These are phyloP conservation scores for Talaromyces albobiverticillius DNA, from an alignment of 2,329 filamentous ascomycete genomes.

Conservation along the genomic window DNA sequence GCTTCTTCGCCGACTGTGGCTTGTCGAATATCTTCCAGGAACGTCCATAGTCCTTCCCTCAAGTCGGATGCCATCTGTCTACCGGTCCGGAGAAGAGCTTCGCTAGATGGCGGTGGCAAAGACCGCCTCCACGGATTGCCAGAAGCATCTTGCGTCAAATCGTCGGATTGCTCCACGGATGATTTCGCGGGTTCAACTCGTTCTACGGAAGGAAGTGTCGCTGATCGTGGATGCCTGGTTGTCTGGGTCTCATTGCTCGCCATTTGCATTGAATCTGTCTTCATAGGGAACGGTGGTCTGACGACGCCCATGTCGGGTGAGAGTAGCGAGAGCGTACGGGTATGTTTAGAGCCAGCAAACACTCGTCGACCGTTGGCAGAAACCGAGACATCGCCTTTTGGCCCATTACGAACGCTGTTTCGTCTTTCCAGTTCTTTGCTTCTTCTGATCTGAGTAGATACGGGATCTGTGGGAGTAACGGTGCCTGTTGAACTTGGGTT, in stretches of 20 bases:
- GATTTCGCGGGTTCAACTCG: conserved; percentile 23
- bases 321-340: conserved; percentile 73
- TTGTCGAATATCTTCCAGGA: conserved; percentile 91
- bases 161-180: conserved; percentile 21
- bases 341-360: conserved; percentile 62
- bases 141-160: conserved; percentile 31
- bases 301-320: conserved; percentile 53
- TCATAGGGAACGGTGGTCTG: conserved; percentile 15
- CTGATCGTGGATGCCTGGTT: conserved; percentile 37
- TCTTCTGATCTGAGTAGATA: conserved; percentile 29
- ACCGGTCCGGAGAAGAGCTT: conserved; percentile 53
- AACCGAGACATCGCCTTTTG: conserved; percentile 29
- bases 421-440: conserved; percentile 68
- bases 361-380: conserved; percentile 55
- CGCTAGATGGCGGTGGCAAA: conserved; percentile 46
- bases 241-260: conserved; percentile 24
- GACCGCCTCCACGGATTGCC: conserved; percentile 40
- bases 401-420: conserved; percentile 60
- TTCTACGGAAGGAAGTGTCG: conserved; percentile 40
- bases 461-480: neutral
- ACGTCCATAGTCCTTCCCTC: conserved; percentile 85
- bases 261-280: conserved; percentile 17
- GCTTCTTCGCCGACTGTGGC: conserved; percentile 95
- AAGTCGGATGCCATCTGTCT: conserved; percentile 89
- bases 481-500: neutral